These are phyloP conservation scores for Calonectria henricotiae DNA, from an alignment of 2,329 filamentous ascomycete genomes.

Conservation along the genomic window DNA sequence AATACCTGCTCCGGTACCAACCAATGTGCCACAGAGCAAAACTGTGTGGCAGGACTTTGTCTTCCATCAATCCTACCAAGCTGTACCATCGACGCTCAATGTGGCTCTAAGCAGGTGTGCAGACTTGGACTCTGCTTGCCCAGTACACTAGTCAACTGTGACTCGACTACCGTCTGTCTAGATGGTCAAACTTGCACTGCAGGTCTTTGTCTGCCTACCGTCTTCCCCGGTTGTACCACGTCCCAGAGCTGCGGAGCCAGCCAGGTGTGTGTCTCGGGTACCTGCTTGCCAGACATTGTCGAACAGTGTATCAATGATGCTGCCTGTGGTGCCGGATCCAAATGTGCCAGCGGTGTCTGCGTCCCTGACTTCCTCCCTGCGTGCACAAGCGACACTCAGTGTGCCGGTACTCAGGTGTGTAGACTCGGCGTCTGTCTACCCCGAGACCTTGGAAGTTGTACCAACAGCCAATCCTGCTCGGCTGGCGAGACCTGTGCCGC, in stretches of 20 bases:
- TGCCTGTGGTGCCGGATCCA: neutral
- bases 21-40: conserved; percentile 20
- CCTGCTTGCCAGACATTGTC: conserved; percentile 26
- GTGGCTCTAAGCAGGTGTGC: conserved; percentile 22
- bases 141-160: neutral
- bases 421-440: conserved; percentile 30
- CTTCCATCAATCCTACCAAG: conserved; percentile 22
- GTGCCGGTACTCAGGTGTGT: conserved; percentile 25
- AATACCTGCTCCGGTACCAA: neutral
- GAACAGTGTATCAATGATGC: conserved; percentile 6
- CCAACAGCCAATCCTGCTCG: conserved; percentile 1
- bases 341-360: conserved; percentile 19
- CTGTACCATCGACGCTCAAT: conserved; percentile 30
- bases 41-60: conserved; percentile 30
- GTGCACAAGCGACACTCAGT: conserved; percentile 19
- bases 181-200: conserved; percentile 20
- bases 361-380: conserved; percentile 19
- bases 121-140: conserved; percentile 31
- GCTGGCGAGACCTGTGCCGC: conserved; percentile 25
- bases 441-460: conserved; percentile 23
- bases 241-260: neutral
- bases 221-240: conserved; percentile 22
- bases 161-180: neutral
- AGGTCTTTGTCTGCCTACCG: conserved; percentile 25
- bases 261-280: conserved; percentile 21